Base-by-base conservation (phyloP, 2,329 filamentous ascomycete species). In the Pseudocercospora fuligena region DNA sequence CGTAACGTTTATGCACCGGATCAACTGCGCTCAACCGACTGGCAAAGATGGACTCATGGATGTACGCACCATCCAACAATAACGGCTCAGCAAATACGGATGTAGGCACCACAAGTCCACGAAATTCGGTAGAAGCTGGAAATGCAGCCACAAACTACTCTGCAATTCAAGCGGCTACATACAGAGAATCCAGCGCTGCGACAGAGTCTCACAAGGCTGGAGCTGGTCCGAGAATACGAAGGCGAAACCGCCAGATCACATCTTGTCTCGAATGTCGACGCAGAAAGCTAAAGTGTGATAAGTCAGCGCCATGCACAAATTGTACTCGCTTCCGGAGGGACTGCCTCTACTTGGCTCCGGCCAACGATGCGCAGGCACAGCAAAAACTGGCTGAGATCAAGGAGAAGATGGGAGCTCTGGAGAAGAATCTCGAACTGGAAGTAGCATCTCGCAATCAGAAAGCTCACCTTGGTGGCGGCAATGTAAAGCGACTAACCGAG, bases 211-310 rank as follows among this genome's bases (percentile, higher is more conserved):
- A 60, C 25, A 60, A 53, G 58, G 31, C 36, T 29, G 60, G 31
- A 36, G 54, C 62, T 21, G 51, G 25, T 5, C 58, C 65, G 8
- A 61, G 61, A 40, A 73, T 77, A 25, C 72, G 75, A 1, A 64
- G 75, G 14, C 67, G 75, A 12, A 77, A 77, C 64, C 63, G 75
- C 29, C 86, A 90, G 82, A 89, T 92, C 77, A 86, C 86, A 68
- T 90, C 88, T 29, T 92, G 89, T 76, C 84, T 90, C 36, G 88
- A 90, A 77, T 92, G 90, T 75, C 86, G 92, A 46, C 87, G 90
- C 23, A 86, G 92, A 47, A 94, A 94, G 79, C 82, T 93, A 64
- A 92, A 91, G 77, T 94, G 92, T 80, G 89, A 92, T 80, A 92
- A 92, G 75, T 79, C 66, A 21, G 85, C 90, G 60, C 90, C 92